These are phyloP conservation scores for Mucor lusitanicus DNA, from an alignment of 371 early-diverging fungal species.

Conservation along the genomic window DNA sequence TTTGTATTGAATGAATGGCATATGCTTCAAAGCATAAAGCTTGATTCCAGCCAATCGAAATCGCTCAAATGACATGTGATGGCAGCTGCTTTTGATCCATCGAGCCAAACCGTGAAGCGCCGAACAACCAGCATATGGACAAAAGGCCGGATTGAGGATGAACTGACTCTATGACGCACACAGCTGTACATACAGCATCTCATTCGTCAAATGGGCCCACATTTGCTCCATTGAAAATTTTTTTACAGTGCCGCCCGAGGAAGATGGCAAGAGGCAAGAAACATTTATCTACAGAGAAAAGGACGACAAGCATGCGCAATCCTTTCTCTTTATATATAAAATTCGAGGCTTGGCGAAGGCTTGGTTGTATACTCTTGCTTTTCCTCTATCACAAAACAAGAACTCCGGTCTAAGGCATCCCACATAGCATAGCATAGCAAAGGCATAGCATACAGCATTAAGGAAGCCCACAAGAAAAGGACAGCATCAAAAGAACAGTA, in stretches of 20 bases:
- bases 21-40: too few species aligned
- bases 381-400: conserved; percentile 23
- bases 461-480: neutral
- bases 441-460: conserved; percentile 8
- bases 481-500: neutral
- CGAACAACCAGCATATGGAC: too few species aligned
- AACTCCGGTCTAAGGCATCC: conserved; percentile 32
- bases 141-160: too few species aligned
- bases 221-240: neutral
- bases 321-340: conserved; percentile 6
- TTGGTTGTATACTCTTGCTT: conserved; percentile 37
- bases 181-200: too few species aligned
- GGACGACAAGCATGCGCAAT: neutral
- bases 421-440: neutral
- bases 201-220: neutral
- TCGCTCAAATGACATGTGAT: too few species aligned
- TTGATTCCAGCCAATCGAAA: too few species aligned
- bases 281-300: neutral
- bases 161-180: too few species aligned
- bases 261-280: neutral
- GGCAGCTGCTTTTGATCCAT: too few species aligned
- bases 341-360: conserved; percentile 42
- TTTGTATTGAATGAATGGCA: too few species aligned
- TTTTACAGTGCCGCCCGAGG: neutral
- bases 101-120: too few species aligned